A percentile compares a stretch with the other conserved stretches of the same genome.
Conservation (phyloP, 164 flowering plant species). For the Nymphaea colorata region DNA sequence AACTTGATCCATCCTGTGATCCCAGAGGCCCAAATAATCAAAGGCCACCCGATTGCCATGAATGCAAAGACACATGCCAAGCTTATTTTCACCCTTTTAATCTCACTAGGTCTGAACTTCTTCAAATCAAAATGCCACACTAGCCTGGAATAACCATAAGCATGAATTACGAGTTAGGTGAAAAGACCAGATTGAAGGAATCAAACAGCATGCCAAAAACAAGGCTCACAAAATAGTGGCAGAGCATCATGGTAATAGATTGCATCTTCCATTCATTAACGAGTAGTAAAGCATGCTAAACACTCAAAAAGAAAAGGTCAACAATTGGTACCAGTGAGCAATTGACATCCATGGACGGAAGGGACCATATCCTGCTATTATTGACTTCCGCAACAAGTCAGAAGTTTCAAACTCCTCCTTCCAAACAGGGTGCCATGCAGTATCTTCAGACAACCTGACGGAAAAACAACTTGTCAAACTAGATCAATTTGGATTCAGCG, state of each 20-base stretch:
- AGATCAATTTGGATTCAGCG: too few relatives aligned
- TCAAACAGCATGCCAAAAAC: too few relatives aligned
- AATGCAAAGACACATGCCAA: constrained; percentile 85
- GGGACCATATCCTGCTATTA: constrained; percentile 71
- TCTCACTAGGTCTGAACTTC: constrained; percentile 77
- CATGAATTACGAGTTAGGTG: too few relatives aligned
- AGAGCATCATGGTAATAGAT: too few relatives aligned
- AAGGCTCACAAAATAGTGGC: not conserved
- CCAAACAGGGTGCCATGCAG: constrained; percentile 85
- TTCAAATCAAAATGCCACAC: constrained; percentile 74
- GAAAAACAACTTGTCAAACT: not conserved
- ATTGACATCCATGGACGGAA: constrained; percentile 90
- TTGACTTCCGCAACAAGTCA: constrained; percentile 56
- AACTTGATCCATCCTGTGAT: constrained; percentile 79
- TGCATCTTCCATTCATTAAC: not conserved
- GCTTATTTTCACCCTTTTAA: constrained; percentile 83
- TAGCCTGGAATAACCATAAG: constrained; percentile 31
- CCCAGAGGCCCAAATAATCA: constrained; percentile 68
- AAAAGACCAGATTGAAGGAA: too few relatives aligned
- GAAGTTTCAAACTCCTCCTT: constrained; percentile 49
- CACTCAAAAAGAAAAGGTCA: not conserved
- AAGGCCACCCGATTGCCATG: constrained; percentile 87
- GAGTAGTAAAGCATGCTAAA: not conserved
- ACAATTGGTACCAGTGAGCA: constrained; percentile 61
- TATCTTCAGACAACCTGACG: constrained; percentile 68